Conservation (phyloP, 768 basidiomycete genomes). For the Mycena latifolia region DNA sequence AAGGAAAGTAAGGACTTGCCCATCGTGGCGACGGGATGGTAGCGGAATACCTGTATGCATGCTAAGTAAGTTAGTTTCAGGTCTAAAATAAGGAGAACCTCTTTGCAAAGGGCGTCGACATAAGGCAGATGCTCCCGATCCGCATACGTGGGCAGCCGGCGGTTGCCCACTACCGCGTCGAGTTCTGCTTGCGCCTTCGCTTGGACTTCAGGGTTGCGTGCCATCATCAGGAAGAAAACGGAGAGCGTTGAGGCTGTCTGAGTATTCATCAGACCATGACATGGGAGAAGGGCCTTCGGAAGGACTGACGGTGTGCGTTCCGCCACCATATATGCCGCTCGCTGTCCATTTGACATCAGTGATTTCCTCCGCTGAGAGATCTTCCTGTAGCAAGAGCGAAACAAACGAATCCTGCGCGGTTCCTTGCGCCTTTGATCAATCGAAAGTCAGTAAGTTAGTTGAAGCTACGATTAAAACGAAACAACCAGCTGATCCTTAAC, state of each 20-base stretch:
- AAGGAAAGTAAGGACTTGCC: not conserved
- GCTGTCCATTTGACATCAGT: constrained; percentile 26
- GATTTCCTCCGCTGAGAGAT: constrained; percentile 7
- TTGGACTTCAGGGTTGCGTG: constrained; percentile 41
- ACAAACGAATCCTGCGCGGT: constrained; percentile 19
- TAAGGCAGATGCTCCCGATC: constrained; percentile 46
- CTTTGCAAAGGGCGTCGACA: constrained; percentile 41
- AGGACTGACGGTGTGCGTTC: constrained; percentile 39
- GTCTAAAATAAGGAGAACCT: constrained; percentile 27
- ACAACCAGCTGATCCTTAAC: constrained; percentile 26
- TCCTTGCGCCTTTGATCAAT: constrained; percentile 14
- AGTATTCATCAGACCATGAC: not conserved
- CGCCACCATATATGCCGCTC: constrained; percentile 33
- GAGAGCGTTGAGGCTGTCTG: constrained; percentile 37
- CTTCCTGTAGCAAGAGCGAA: constrained; percentile 11
- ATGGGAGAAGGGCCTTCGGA: not conserved
- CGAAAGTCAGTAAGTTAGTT: too few relatives aligned
- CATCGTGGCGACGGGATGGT: constrained; percentile 16
- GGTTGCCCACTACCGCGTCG: constrained; percentile 28
- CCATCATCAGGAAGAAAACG: constrained; percentile 44
- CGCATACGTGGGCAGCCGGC: too few relatives aligned
- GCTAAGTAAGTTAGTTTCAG: not conserved
- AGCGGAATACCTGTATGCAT: too few relatives aligned
- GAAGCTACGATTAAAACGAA: not conserved
- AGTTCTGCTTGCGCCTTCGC: constrained; percentile 45